These are phyloP conservation scores for Omphalotus olearius DNA, from an alignment of 1,284 basidiomycete genomes.

Conservation along the genomic window DNA sequence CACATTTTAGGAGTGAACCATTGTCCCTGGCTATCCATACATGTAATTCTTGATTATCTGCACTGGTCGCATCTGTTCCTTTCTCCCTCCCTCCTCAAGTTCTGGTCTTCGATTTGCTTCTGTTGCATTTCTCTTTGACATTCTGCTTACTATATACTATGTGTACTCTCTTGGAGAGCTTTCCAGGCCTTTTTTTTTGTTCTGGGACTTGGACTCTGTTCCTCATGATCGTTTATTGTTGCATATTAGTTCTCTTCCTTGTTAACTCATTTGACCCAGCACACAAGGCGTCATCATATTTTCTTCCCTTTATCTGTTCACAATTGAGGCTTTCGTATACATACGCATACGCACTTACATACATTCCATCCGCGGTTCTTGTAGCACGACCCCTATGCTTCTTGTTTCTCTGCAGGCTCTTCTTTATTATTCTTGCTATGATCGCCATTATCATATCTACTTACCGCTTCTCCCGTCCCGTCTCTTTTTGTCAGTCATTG, in stretches of 20 bases:
- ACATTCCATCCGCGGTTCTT: background rate
- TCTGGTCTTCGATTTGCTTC: background rate
- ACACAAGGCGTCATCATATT: background rate
- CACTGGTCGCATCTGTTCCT: background rate
- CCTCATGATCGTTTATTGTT: too few species aligned
- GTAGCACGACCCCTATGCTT: background rate
- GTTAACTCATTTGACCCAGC: background rate
- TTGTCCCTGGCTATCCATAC: too few species aligned
- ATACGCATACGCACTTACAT: background rate
- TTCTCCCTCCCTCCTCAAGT: background rate
- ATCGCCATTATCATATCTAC: background rate
- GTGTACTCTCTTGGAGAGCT: background rate
- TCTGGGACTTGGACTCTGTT: background rate
- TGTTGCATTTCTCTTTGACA: constrained; percentile 1
- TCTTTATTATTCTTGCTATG: constrained; percentile 3
- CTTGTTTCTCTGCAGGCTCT: background rate
- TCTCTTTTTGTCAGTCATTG: background rate
- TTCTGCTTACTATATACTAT: background rate
- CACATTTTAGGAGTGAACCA: too few species aligned
- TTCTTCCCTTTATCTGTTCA: background rate
- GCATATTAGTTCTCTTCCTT: background rate
- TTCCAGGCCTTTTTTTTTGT: background rate
- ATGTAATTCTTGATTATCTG: too few species aligned
- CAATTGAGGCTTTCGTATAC: background rate
- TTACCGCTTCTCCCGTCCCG: background rate